A percentile compares a stretch with the other conserved stretches of the same genome.
Conservation (phyloP, 2,329 filamentous ascomycete genomes). For the Aurifilum marmelostoma region DNA sequence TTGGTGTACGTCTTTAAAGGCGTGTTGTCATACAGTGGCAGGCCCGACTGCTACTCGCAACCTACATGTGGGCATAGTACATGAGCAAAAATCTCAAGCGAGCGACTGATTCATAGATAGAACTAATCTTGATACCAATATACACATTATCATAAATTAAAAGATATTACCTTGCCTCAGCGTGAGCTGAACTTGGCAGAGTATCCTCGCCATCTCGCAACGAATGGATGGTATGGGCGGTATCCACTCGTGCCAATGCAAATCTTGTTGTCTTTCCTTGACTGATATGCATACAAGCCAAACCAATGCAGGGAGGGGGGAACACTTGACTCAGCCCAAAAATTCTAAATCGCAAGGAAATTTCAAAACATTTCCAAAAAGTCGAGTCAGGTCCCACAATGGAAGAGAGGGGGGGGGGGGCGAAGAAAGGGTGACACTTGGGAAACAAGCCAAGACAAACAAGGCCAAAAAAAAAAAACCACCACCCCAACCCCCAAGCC, state of each 20-base stretch:
- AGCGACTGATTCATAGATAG: background rate
- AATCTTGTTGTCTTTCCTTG: background rate
- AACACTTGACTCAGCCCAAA: background rate
- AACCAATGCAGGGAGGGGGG: background rate
- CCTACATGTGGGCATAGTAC: background rate
- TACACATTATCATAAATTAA: too few species aligned
- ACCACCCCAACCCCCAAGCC: too few species aligned
- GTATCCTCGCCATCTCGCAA: too few species aligned
- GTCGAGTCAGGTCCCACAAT: background rate
- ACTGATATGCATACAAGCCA: background rate
- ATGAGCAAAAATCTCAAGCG: background rate
- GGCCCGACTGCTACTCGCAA: background rate
- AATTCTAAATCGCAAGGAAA: background rate
- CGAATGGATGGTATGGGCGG: too few species aligned
- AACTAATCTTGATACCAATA: background rate
- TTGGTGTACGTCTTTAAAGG: background rate
- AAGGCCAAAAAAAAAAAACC: too few species aligned
- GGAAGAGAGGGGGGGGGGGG: background rate
- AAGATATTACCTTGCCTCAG: too few species aligned
- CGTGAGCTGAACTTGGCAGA: too few species aligned
- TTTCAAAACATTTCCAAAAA: background rate
- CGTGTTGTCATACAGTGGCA: background rate
- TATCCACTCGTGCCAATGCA: too few species aligned
- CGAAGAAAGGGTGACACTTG: background rate
- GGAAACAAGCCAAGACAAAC: background rate